These are phyloP conservation scores for Sporisorium exsertum DNA, from an alignment of 1,284 basidiomycete genomes.

Conservation along the genomic window DNA sequence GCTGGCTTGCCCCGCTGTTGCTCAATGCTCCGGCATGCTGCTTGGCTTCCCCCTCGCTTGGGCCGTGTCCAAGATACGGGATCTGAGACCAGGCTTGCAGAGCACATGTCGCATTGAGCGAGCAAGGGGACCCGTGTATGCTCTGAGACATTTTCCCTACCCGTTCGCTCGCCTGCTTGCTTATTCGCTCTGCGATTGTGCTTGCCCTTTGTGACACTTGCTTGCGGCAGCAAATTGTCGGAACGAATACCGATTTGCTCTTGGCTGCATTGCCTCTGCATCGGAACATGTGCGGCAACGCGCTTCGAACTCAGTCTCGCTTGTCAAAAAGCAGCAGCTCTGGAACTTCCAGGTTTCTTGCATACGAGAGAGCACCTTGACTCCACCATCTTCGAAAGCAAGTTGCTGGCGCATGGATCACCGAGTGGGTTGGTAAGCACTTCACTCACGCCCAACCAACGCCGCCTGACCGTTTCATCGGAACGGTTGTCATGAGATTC, in stretches of 20 bases:
- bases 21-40: neutral
- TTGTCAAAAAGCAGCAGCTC: neutral
- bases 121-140: neutral
- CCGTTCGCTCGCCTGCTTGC: neutral
- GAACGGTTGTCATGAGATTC: neutral
- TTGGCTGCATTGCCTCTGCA: neutral
- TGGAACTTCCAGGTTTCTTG: neutral
- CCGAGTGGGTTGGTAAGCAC: neutral
- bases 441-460: neutral
- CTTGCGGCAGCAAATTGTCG: neutral
- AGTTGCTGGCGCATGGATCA: too few relatives aligned
- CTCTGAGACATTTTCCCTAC: conserved; percentile 1
- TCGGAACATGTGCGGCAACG: neutral
- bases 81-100: conserved; percentile 17
- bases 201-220: neutral
- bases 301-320: neutral
- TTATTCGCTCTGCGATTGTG: neutral
- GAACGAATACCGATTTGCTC: neutral
- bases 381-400: too few relatives aligned
- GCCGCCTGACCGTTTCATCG: neutral
- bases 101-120: conserved; percentile 6
- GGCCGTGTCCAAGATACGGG: neutral
- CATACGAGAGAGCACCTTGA: too few relatives aligned
- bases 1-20: neutral
- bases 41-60: neutral